Percentiles rank a stretch among this genome's conserved stretches.
Conservation (phyloP, 495 filamentous ascomycete genomes). For the Xylaria longipes region DNA sequence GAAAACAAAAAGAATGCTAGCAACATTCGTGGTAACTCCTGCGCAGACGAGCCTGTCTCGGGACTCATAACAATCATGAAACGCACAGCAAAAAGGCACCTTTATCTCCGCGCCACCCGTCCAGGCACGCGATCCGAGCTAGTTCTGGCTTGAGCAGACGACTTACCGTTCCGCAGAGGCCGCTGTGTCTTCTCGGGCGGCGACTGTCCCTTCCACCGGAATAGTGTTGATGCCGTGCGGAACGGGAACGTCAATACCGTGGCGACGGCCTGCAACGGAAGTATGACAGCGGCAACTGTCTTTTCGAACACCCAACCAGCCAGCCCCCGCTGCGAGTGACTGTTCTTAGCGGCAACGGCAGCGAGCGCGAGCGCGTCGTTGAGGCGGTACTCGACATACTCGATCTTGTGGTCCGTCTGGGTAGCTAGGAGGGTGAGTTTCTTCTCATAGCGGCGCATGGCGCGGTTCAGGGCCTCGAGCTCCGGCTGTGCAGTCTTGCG, state of each 20-base stretch:
- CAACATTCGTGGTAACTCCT: conserved; percentile 15
- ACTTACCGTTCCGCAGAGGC: conserved; percentile 27
- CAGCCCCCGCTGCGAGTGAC: conserved; percentile 38
- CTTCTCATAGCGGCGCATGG: conserved; percentile 94
- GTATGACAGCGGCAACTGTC: conserved; percentile 29
- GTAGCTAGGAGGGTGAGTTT: conserved; percentile 72
- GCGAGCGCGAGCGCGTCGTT: conserved; percentile 81
- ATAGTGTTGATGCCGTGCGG: conserved; percentile 32
- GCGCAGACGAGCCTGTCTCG: neutral
- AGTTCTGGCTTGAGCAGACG: conserved; percentile 20
- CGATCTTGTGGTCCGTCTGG: conserved; percentile 77
- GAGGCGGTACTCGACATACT: conserved; percentile 69
- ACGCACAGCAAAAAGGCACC: neutral
- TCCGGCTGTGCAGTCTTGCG: conserved; percentile 75
- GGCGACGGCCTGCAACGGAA: conserved; percentile 44
- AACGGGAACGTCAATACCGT: conserved; percentile 38
- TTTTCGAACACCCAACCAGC: conserved; percentile 38
- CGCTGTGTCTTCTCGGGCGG: conserved; percentile 29
- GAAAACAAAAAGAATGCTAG: neutral
- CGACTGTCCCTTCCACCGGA: conserved; percentile 33
- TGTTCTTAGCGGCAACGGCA: conserved; percentile 71
- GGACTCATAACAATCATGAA: neutral
- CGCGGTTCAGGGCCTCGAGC: conserved; percentile 86
- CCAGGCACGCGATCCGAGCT: conserved; percentile 37
- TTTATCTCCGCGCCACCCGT: conserved; percentile 35